These are phyloP conservation scores for Globisporangium apiculatum DNA, from an alignment of 352 stramenopile genomes.

Conservation along the genomic window DNA sequence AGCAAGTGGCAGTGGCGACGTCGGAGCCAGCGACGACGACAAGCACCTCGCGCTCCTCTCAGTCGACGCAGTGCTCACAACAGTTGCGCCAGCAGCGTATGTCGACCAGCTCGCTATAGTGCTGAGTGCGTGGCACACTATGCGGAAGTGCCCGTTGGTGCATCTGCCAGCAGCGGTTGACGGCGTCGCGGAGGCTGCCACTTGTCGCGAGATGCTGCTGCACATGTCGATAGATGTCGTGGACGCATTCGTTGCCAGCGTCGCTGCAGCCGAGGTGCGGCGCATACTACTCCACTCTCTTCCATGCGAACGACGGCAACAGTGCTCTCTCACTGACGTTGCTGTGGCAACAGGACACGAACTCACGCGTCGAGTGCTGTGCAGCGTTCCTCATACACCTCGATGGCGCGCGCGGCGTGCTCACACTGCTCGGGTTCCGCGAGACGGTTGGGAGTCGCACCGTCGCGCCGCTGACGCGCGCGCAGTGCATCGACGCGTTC, in stretches of 20 bases:
- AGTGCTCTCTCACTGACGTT: too few relatives aligned
- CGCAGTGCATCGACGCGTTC: slow-evolving; percentile 54
- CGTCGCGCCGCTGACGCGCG: slow-evolving; percentile 39
- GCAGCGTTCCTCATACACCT: slow-evolving; percentile 26
- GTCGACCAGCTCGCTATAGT: slow-evolving; percentile 39
- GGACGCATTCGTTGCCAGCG: slow-evolving; percentile 15
- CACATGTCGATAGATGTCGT: slow-evolving; percentile 15
- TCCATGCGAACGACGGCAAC: too few relatives aligned
- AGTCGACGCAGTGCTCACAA: slow-evolving; percentile 8
- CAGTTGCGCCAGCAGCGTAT: slow-evolving; percentile 21
- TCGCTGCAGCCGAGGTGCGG: background rate
- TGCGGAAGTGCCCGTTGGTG: slow-evolving; percentile 23
- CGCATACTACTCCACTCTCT: background rate
- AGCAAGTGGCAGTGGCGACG: background rate
- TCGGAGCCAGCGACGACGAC: background rate
- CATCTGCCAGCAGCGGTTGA: slow-evolving; percentile 18
- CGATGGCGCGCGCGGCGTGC: slow-evolving; percentile 44
- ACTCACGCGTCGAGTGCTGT: slow-evolving; percentile 4
- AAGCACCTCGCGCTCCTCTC: background rate
- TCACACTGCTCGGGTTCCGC: slow-evolving; percentile 63
- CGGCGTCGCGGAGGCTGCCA: slow-evolving; percentile 26
- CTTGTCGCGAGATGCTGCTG: slow-evolving; percentile 26
- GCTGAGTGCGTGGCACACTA: slow-evolving; percentile 31
- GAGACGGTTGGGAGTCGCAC: slow-evolving; percentile 49
- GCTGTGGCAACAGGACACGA: background rate